These are phyloP conservation scores for Backusella parvicylindrica DNA, from an alignment of 192 early-diverging fungal species.

Conservation along the genomic window DNA sequence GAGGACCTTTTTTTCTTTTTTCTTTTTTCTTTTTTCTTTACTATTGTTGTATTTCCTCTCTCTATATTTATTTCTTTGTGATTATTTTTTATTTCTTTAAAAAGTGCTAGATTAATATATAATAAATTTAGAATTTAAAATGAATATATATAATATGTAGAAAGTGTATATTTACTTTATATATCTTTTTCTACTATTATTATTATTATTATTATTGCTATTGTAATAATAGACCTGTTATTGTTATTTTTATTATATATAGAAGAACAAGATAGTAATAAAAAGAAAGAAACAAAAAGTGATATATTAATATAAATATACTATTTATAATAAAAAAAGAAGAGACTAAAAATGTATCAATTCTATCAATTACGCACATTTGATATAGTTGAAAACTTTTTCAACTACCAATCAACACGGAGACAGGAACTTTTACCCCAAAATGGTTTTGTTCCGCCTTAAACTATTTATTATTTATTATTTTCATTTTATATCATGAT, in stretches of 20 bases:
- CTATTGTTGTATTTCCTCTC: too few relatives aligned
- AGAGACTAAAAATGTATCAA: background rate
- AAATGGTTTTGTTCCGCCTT: constrained; percentile 2
- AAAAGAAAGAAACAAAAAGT: background rate
- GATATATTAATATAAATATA: background rate
- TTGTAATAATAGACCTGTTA: background rate
- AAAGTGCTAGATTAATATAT: background rate
- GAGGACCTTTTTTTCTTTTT: background rate
- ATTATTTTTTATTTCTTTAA: too few relatives aligned
- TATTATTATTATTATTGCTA: too few relatives aligned
- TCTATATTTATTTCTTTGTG: too few relatives aligned
- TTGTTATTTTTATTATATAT: background rate
- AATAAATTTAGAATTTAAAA: background rate
- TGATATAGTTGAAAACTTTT: background rate
- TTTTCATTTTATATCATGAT: too few relatives aligned
- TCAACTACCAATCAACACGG: background rate
- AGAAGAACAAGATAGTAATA: background rate
- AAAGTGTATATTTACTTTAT: background rate
- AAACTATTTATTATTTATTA: background rate
- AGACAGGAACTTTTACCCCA: background rate
- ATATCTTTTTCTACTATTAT: background rate
- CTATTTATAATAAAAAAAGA: too few relatives aligned
- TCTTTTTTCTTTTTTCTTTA: too few relatives aligned
- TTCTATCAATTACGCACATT: background rate
- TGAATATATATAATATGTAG: background rate